Percentiles rank a stretch among this genome's conserved stretches.
Conservation (phyloP, 2,329 filamentous ascomycete species). For the Claviceps quebecensis region DNA sequence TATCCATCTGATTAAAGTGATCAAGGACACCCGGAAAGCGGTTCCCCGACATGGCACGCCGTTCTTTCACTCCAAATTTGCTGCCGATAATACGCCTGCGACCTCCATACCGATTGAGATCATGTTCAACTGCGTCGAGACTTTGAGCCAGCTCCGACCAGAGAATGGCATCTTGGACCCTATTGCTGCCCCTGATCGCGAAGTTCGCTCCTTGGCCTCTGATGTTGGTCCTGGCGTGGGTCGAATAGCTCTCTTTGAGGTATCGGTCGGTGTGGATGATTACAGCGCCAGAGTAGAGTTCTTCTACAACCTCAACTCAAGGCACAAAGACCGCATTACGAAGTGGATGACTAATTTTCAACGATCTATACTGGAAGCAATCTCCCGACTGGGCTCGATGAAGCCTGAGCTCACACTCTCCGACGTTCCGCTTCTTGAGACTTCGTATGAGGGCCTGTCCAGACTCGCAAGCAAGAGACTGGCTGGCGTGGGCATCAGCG, state of each 20-base stretch:
- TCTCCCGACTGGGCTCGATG: constrained; percentile 25
- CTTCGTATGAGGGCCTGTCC: constrained; percentile 30
- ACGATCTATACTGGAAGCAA: constrained; percentile 28
- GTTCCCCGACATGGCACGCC: constrained; percentile 30
- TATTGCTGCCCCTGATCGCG: constrained; percentile 25
- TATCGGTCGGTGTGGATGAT: constrained; percentile 32
- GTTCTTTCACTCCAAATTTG: constrained; percentile 34
- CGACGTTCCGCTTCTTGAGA: constrained; percentile 33
- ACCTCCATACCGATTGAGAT: constrained; percentile 40
- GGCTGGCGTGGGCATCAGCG: constrained; percentile 24
- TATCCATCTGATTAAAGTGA: constrained; percentile 33
- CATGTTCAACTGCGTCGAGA: constrained; percentile 42
- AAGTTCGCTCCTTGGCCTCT: constrained; percentile 23
- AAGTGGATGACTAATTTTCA: constrained; percentile 35
- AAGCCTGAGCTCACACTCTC: constrained; percentile 34
- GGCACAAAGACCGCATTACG: constrained; percentile 27
- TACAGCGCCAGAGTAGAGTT: constrained; percentile 29
- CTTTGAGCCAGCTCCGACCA: constrained; percentile 32
- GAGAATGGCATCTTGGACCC: constrained; percentile 36
- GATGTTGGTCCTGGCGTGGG: constrained; percentile 32
- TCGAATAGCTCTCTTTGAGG: constrained; percentile 36
- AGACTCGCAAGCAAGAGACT: constrained; percentile 30
- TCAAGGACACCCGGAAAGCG: constrained; percentile 37
- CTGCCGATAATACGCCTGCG: constrained; percentile 17
- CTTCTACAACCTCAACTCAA: constrained; percentile 27